Evolutionary conservation across 441 rosid species (phyloP).

Genomic region (Croton setiger): DNA sequence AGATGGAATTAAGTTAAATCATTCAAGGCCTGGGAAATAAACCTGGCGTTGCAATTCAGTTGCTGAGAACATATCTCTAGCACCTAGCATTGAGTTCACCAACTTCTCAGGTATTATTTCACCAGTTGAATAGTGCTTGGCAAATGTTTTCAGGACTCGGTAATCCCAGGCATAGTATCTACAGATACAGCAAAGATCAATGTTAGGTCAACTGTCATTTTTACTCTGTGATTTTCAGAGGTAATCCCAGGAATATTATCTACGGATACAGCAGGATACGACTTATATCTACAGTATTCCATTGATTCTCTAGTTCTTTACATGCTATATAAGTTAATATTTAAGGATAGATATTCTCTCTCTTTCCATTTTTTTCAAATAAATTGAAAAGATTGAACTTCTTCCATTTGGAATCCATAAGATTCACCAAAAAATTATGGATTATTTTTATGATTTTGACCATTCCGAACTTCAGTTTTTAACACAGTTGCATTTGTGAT

Average conservation of each 20-base stretch:
- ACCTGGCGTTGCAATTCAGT: constrained; percentile 99
- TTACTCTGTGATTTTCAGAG: not conserved
- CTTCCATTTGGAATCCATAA: too few relatives aligned
- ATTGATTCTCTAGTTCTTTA: too few relatives aligned
- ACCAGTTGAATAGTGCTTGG: constrained; percentile 81
- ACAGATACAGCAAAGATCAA: constrained; percentile 23
- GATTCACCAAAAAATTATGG: not conserved
- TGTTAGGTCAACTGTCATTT: constrained; percentile 12
- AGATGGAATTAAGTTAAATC: constrained; percentile 15
- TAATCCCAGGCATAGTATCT: constrained; percentile 95
- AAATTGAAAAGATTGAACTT: too few relatives aligned
- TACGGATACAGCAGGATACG: too few relatives aligned
- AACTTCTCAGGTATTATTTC: constrained; percentile 85
- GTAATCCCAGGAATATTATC: not conserved
- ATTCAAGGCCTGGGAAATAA: constrained; percentile 17
- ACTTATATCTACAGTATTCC: too few relatives aligned
- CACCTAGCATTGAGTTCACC: constrained; percentile 76
- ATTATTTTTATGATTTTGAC: constrained; percentile 5
- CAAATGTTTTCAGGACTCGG: constrained; percentile 74
- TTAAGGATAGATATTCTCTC: too few relatives aligned
- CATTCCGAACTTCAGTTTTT: not conserved
- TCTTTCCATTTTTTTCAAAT: too few relatives aligned
- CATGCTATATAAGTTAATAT: too few relatives aligned
- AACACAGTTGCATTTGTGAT: not conserved
- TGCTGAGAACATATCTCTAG: constrained; percentile 88